A percentile compares a stretch with the other conserved stretches of the same genome.
These are phyloP conservation scores for Lactifluus hygrophoroides DNA, from an alignment of 768 basidiomycete genomes.

Conservation along the genomic window DNA sequence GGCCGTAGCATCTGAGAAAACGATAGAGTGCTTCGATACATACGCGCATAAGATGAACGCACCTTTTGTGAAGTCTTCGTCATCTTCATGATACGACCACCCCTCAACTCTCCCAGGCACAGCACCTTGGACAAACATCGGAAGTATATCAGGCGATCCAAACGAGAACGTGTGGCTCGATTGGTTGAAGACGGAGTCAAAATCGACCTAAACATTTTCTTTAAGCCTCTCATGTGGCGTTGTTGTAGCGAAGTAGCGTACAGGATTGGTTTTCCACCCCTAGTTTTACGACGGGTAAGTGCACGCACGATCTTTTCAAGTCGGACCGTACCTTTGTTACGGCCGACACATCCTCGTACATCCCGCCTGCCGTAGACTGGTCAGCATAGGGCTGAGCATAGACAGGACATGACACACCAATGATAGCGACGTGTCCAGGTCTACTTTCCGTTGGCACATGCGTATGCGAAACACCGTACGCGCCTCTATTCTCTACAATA, in stretches of 20 bases:
- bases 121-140: conserved; percentile 79
- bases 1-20: conserved; percentile 53
- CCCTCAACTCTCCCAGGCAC: conserved; percentile 58
- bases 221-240: background rate
- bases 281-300: conserved; percentile 25
- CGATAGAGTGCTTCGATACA: background rate
- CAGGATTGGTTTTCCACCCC: conserved; percentile 86
- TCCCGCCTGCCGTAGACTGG: conserved; percentile 42
- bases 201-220: conserved; percentile 42
- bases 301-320: background rate
- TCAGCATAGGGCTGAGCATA: background rate
- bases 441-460: conserved; percentile 82
- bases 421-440: conserved; percentile 84
- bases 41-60: background rate
- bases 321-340: conserved; percentile 57
- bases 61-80: conserved; percentile 86
- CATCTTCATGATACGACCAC: conserved; percentile 70
- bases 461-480: conserved; percentile 80
- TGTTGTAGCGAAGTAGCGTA: conserved; percentile 22
- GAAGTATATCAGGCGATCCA: conserved; percentile 81
- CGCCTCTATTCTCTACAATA: conserved; percentile 57
- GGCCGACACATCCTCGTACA: conserved; percentile 88
- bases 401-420: conserved; percentile 38
- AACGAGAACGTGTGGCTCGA: conserved; percentile 73
- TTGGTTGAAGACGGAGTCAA: conserved; percentile 84